These are phyloP conservation scores for Tolypocladium tropicale DNA, from an alignment of 2,329 filamentous ascomycete genomes.

Conservation along the genomic window DNA sequence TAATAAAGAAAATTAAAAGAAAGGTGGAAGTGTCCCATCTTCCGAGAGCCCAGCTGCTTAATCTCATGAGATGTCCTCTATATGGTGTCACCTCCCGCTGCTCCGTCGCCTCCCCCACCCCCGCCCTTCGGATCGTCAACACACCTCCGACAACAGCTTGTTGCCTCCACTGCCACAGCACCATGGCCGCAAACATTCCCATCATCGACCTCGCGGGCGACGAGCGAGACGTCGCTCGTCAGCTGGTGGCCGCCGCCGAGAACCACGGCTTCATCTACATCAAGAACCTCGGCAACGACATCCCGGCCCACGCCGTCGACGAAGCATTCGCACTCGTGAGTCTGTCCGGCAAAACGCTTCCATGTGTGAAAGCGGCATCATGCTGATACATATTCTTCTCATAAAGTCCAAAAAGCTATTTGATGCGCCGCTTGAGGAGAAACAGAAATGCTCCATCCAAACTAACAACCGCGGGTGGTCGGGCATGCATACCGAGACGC, in stretches of 20 bases:
- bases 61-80: too few species aligned
- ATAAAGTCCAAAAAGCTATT: constrained; percentile 60
- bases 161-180: background rate
- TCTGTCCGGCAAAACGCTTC: background rate
- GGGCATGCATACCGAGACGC: constrained; percentile 75
- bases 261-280: constrained; percentile 88
- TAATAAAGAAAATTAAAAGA: too few species aligned
- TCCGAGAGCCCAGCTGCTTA: background rate
- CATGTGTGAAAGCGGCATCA: background rate
- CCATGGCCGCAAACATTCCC: constrained; percentile 47
- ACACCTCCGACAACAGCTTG: background rate
- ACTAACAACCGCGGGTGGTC: constrained; percentile 84
- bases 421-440: constrained; percentile 56
- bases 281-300: constrained; percentile 60
- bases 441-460: constrained; percentile 63
- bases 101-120: background rate
- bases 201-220: constrained; percentile 67
- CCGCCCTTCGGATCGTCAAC: background rate
- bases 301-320: constrained; percentile 56
- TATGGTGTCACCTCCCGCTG: too few species aligned
- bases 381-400: background rate
- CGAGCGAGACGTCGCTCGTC: constrained; percentile 46
- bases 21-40: too few species aligned
- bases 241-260: constrained; percentile 69
- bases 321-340: constrained; percentile 63